These are phyloP conservation scores for Elsinoe arachidis DNA, from an alignment of 2,329 filamentous ascomycete genomes.

Conservation along the genomic window DNA sequence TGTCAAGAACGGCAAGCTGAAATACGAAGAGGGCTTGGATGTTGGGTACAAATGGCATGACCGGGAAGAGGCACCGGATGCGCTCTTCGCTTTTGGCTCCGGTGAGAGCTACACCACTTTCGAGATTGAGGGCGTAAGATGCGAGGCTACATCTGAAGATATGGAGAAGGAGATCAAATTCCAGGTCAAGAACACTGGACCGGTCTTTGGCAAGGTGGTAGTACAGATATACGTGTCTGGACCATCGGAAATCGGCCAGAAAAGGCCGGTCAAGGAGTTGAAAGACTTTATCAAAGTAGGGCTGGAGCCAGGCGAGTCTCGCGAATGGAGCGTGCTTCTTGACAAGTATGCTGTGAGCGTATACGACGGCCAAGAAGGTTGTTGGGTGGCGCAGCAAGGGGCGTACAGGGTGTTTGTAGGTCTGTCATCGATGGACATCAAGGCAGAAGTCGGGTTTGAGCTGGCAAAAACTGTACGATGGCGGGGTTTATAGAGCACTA, in stretches of 20 bases:
- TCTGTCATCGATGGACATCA: conserved; percentile 32
- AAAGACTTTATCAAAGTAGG: conserved; percentile 59
- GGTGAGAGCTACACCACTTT: conserved; percentile 74
- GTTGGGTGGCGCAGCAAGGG: conserved; percentile 60
- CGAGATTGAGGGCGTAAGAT: conserved; percentile 22
- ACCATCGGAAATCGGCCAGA: conserved; percentile 44
- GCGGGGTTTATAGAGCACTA: background rate
- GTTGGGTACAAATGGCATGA: conserved; percentile 74
- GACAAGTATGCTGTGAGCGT: conserved; percentile 60
- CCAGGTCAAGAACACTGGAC: conserved; percentile 49
- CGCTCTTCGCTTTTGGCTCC: conserved; percentile 74
- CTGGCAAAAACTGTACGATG: background rate
- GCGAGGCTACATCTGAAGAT: background rate
- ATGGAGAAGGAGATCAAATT: conserved; percentile 30
- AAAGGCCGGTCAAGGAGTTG: conserved; percentile 60
- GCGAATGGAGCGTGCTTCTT: conserved; percentile 45
- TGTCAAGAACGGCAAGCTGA: conserved; percentile 56
- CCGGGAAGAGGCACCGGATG: conserved; percentile 60
- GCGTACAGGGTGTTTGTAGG: conserved; percentile 55
- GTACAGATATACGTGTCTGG: conserved; percentile 61
- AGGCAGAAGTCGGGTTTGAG: background rate
- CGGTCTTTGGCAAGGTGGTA: conserved; percentile 51
- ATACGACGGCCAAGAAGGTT: conserved; percentile 58
- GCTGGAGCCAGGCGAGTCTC: conserved; percentile 49
- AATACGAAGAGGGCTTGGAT: conserved; percentile 68